These are phyloP conservation scores for Aphanocladium album DNA, from an alignment of 2,329 filamentous ascomycete genomes.

Conservation along the genomic window DNA sequence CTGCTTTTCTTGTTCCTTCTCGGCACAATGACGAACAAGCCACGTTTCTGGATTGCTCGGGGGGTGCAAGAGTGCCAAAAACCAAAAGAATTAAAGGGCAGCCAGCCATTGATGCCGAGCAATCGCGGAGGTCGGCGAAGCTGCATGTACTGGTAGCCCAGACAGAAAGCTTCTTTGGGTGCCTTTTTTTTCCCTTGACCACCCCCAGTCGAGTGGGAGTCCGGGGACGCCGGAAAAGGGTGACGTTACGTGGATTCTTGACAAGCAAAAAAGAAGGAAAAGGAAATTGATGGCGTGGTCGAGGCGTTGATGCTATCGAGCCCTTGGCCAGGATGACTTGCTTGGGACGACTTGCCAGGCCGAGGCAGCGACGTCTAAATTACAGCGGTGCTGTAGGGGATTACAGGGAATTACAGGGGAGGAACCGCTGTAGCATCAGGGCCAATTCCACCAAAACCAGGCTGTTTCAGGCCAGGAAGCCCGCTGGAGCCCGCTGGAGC, in stretches of 20 bases:
- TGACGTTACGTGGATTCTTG: neutral
- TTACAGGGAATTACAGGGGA: no score
- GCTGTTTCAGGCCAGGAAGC: neutral
- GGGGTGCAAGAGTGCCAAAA: no score
- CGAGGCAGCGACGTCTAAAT: no score
- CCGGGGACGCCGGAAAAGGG: neutral
- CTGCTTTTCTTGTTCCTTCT: neutral
- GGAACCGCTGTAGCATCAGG: no score
- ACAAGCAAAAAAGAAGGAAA: neutral
- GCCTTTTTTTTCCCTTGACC: neutral
- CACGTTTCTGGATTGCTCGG: neutral
- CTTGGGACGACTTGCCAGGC: no score
- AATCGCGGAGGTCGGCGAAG: neutral
- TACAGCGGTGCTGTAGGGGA: no score
- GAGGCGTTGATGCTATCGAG: conserved; percentile 6
- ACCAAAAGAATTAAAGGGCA: no score
- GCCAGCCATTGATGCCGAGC: no score
- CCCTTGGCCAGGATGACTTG: no score
- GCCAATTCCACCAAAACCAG: neutral
- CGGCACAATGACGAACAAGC: neutral
- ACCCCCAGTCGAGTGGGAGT: neutral
- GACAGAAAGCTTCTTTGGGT: neutral
- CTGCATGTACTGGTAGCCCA: neutral
- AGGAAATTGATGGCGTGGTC: neutral
- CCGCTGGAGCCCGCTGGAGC: neutral